Evolutionary conservation across 805 yeast species (phyloP).

Genomic region (Candida ipomoeae): DNA sequence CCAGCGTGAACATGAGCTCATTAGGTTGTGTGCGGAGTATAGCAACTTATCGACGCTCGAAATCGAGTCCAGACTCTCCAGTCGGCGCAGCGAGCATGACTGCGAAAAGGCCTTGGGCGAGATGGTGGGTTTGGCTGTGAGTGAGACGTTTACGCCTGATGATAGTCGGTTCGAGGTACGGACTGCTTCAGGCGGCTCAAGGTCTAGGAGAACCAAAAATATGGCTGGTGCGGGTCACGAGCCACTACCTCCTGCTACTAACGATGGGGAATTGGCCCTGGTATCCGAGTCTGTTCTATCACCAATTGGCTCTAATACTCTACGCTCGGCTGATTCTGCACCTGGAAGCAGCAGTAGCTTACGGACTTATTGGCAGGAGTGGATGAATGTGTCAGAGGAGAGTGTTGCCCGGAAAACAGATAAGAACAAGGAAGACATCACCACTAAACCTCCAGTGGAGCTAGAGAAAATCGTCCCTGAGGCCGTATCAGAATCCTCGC

Average conservation of each 20-base stretch:
- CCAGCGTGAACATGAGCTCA: constrained; percentile 30
- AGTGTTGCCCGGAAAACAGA: not conserved
- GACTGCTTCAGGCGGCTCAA: not conserved
- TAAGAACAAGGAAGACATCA: not conserved
- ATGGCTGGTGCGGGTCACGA: not conserved
- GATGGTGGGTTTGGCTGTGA: constrained; percentile 26
- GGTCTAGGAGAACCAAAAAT: not conserved
- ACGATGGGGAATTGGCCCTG: not conserved
- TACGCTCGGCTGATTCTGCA: not conserved
- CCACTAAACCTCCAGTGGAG: constrained; percentile 38
- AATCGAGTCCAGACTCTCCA: constrained; percentile 24
- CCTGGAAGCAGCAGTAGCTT: constrained; percentile 1
- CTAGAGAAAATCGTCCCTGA: constrained; percentile 27
- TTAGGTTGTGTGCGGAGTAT: constrained; percentile 30
- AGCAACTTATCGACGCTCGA: constrained; percentile 35
- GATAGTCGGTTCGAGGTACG: not conserved
- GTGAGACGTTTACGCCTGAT: not conserved
- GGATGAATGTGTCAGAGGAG: constrained; percentile 11
- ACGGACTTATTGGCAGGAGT: constrained; percentile 7
- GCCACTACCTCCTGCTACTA: not conserved
- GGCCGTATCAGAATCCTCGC: constrained; percentile 1
- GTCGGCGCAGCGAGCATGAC: constrained; percentile 3
- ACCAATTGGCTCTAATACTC: not conserved
- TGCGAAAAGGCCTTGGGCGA: constrained; percentile 20
- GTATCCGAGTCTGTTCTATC: not conserved